phyloP scores from a whole-genome alignment of 345 rosid genomes.

The Punica granatum region DNA sequence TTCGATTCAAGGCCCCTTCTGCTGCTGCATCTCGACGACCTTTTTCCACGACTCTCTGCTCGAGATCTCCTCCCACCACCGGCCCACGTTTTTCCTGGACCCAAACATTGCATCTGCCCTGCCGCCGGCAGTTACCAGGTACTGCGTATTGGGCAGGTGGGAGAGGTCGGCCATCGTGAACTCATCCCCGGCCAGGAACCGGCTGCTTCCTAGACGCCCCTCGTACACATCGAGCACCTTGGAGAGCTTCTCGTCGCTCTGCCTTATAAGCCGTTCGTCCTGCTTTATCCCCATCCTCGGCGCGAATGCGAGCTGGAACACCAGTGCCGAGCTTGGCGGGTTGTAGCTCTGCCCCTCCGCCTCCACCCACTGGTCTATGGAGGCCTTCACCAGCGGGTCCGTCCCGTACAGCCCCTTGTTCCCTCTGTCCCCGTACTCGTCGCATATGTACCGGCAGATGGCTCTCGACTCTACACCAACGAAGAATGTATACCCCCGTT shows the following conservation, averaged over 20 bases:
- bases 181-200: constrained; percentile 59
- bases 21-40: constrained; percentile 47
- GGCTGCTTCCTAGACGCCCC: constrained; percentile 39
- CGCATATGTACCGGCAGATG: constrained; percentile 54
- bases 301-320: constrained; percentile 56
- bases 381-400: constrained; percentile 52
- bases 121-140: constrained; percentile 31
- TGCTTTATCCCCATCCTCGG: constrained; percentile 51
- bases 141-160: constrained; percentile 50
- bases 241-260: constrained; percentile 38
- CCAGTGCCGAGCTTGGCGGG: constrained; percentile 43
- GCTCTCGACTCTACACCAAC: constrained; percentile 43
- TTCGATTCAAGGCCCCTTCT: constrained; percentile 2
- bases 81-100: constrained; percentile 46
- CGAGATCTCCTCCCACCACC: constrained; percentile 75
- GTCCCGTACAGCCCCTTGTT: constrained; percentile 42
- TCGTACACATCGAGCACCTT: constrained; percentile 63
- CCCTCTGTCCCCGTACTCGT: constrained; percentile 42
- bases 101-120: constrained; percentile 31
- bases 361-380: constrained; percentile 74
- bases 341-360: constrained; percentile 58
- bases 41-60: constrained; percentile 65
- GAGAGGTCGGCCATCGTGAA: constrained; percentile 69
- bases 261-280: constrained; percentile 32
- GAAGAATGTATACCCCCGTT: not conserved